A percentile compares a stretch with the other conserved stretches of the same genome.
These are phyloP conservation scores for Phytophthora cactorum DNA, from an alignment of 352 stramenopile species.

Conservation along the genomic window DNA sequence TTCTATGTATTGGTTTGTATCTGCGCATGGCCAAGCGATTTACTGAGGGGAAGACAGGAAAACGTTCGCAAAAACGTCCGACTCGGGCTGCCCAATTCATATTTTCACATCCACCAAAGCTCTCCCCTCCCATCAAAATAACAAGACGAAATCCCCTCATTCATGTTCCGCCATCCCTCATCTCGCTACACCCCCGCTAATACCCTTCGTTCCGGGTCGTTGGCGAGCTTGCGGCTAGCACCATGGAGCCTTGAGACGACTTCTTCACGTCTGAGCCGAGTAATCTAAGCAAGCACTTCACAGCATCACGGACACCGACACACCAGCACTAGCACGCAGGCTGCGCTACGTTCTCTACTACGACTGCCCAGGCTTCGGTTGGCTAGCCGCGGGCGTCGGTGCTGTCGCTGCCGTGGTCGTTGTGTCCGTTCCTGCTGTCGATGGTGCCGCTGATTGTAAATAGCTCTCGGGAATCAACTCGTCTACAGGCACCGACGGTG, in stretches of 20 bases:
- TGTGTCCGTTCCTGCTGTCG: slow-evolving; percentile 21
- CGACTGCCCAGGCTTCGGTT: slow-evolving; percentile 24
- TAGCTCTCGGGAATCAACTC: slow-evolving; percentile 43
- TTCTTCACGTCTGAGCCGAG: slow-evolving; percentile 25
- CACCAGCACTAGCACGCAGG: slow-evolving; percentile 20
- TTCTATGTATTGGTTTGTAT: slow-evolving; percentile 40
- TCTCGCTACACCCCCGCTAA: slow-evolving; percentile 22
- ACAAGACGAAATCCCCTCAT: slow-evolving; percentile 35
- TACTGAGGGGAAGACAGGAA: slow-evolving; percentile 19
- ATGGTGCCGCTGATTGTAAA: slow-evolving; percentile 31
- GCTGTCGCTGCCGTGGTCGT: slow-evolving; percentile 18
- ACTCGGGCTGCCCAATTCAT: slow-evolving; percentile 40
- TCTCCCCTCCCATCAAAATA: slow-evolving; percentile 40
- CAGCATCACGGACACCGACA: slow-evolving; percentile 21
- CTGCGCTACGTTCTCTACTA: slow-evolving; percentile 30
- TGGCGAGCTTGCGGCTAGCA: slow-evolving; percentile 20
- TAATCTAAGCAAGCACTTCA: slow-evolving; percentile 40
- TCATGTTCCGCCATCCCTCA: slow-evolving; percentile 26
- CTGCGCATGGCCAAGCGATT: slow-evolving; percentile 9
- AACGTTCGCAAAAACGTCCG: slow-evolving; percentile 30
- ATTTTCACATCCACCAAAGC: slow-evolving; percentile 53
- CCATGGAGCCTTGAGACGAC: slow-evolving; percentile 17
- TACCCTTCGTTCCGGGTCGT: slow-evolving; percentile 20
- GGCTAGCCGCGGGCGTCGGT: slow-evolving; percentile 11
- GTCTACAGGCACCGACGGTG: slow-evolving; percentile 25